Base-by-base conservation (phyloP, 2,329 filamentous ascomycete genomes). In the Trichoderma semiorbis region DNA sequence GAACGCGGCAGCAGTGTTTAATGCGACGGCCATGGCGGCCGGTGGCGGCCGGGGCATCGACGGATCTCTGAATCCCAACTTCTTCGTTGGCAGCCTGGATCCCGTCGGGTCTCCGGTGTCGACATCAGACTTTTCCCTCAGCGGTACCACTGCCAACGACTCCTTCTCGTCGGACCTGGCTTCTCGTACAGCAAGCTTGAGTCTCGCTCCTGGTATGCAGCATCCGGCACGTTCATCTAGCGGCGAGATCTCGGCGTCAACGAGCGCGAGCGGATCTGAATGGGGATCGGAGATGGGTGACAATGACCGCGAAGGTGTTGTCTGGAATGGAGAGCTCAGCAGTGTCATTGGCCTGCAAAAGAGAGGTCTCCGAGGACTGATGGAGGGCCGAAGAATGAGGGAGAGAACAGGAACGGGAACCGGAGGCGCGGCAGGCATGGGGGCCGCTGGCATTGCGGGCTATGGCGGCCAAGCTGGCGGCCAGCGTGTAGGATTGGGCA, bases 1-100 rank as follows among this genome's bases (percentile, higher is more conserved):
- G 61, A 99, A 98, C 76, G 95, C 96, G 0, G 96, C 96, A 0
- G 96, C 96, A 7, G 95, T 99, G 0, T 99, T 99, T 85, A 99
- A 99, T 75, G 96, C 96, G 0, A 96, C 95, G 0, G 96, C 96
- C 68, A 98, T 98, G 96, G 96, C 95, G 0, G 96, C 96, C 1
- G 96, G 96, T 12, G 95, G 96, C 30, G 96, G 96, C 0, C 90
- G 94, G 62, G 93, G 93, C 62, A 93, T 95, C 32, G 91, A 92
- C 68, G 93, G 86, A 47, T 85, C 84, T 1, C 81, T 90, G 34
- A 90, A 90, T 76, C 90, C 89, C 71, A 90, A 90, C 77, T 90
- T 87, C 79, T 90, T 88, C 76, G 85, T 89, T 7, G 82, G 85
- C 7, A 83, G 84, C 77, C 76, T 84, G 28, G 86, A 87, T 43